Percentiles rank a stretch among this genome's conserved stretches.
Conservation (phyloP, 495 filamentous ascomycete genomes). For the Sabuloglossum arenarium region DNA sequence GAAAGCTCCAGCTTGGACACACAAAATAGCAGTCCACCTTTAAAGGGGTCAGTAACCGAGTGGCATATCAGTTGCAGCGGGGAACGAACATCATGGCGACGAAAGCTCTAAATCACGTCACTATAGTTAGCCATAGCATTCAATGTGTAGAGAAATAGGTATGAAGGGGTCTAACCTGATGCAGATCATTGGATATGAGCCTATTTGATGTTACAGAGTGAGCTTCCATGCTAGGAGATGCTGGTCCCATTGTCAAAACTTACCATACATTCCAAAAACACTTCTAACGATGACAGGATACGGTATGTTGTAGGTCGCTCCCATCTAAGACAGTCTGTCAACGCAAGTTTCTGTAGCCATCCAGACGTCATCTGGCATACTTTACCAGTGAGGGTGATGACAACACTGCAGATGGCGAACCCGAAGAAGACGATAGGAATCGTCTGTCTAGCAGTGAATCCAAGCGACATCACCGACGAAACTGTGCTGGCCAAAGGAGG, state of each 20-base stretch:
- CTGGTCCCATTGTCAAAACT: not conserved
- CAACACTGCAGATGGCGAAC: constrained; percentile 21
- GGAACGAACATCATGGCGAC: constrained; percentile 23
- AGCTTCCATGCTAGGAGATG: constrained; percentile 26
- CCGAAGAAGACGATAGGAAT: constrained; percentile 27
- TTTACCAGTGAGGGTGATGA: constrained; percentile 25
- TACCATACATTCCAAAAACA: constrained; percentile 70
- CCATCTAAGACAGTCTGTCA: constrained; percentile 17
- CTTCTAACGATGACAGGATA: constrained; percentile 62
- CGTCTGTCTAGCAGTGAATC: constrained; percentile 26
- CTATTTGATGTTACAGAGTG: constrained; percentile 16
- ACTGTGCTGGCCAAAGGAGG: constrained; percentile 21
- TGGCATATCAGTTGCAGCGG: not conserved
- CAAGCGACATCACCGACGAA: constrained; percentile 22
- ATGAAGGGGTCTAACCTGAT: constrained; percentile 3
- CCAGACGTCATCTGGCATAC: constrained; percentile 16
- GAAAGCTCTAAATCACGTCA: constrained; percentile 15
- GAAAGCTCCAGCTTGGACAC: constrained; percentile 24
- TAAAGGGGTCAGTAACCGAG: not conserved
- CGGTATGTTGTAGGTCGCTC: constrained; percentile 74
- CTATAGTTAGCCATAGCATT: not conserved
- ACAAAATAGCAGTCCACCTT: constrained; percentile 24
- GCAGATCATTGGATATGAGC: constrained; percentile 1
- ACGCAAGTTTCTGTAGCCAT: not conserved
- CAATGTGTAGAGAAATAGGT: not conserved